Percentiles rank a stretch among this genome's conserved stretches.
phyloP scores from a whole-genome alignment of 805 yeast genomes.

The Hanseniaspora vineae region DNA sequence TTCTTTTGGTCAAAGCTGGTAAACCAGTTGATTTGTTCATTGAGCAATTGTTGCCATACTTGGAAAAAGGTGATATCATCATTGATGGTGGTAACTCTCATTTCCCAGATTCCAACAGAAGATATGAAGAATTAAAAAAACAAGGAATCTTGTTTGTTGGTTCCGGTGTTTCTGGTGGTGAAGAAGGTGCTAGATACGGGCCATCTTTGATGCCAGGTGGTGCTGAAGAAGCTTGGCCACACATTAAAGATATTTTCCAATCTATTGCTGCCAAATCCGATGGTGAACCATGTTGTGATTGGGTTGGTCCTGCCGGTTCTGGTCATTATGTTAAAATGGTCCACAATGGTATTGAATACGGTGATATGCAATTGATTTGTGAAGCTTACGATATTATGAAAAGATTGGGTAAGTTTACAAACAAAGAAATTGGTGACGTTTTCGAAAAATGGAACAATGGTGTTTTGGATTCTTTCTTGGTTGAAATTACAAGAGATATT shows the following conservation, averaged over 20 bases:
- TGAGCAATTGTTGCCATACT: conserved; percentile 72
- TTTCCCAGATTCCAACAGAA: conserved; percentile 97
- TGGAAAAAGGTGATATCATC: conserved; percentile 95
- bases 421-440: conserved; percentile 88
- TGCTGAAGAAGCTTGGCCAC: conserved; percentile 96
- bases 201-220: conserved; percentile 99
- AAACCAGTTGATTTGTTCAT: conserved; percentile 86
- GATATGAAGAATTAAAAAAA: conserved; percentile 74
- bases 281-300: conserved; percentile 99
- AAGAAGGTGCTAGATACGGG: conserved; percentile 99
- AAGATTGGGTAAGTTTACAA: conserved; percentile 81
- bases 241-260: conserved; percentile 93
- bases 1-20: conserved; percentile 94
- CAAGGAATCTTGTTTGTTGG: conserved; percentile 92
- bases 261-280: conserved; percentile 90
- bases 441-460: conserved; percentile 93
- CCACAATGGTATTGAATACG: conserved; percentile 98
- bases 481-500: conserved; percentile 94
- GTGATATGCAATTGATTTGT: conserved; percentile 98
- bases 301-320: conserved; percentile 99
- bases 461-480: conserved; percentile 90
- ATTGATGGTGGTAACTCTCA: conserved; percentile 99
- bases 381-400: conserved; percentile 96
- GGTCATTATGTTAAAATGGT: conserved; percentile 99
- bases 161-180: conserved; percentile 99